Evolutionary conservation across 2,329 filamentous ascomycete species (phyloP).

Genomic region (Neofusicoccum umdonicola): DNA sequence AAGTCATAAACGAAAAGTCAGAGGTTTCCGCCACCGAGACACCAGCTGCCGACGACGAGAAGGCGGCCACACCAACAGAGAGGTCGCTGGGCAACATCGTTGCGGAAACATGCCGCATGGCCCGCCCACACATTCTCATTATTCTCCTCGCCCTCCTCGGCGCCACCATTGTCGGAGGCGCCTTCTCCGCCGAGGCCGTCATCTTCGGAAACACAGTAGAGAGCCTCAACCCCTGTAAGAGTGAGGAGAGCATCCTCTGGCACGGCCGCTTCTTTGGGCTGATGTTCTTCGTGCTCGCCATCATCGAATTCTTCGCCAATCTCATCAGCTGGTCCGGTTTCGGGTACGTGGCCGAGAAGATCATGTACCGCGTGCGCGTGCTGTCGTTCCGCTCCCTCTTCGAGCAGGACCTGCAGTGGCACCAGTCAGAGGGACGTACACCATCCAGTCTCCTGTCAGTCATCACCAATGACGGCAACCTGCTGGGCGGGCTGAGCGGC

Average conservation of each 20-base stretch:
- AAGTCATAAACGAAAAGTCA: constrained; percentile 20
- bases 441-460: constrained; percentile 63
- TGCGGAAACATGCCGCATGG: not conserved
- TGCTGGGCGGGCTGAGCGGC: constrained; percentile 66
- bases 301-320: constrained; percentile 62
- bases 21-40: not conserved
- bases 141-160: constrained; percentile 51
- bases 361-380: constrained; percentile 63
- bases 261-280: constrained; percentile 55
- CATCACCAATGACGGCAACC: constrained; percentile 67
- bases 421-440: constrained; percentile 62
- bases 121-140: constrained; percentile 44
- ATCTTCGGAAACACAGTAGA: constrained; percentile 62
- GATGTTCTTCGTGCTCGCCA: constrained; percentile 60
- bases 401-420: constrained; percentile 68
- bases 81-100: constrained; percentile 22
- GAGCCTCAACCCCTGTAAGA: constrained; percentile 55
- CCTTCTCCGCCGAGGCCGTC: constrained; percentile 57
- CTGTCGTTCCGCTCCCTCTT: constrained; percentile 64
- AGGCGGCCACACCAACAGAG: not conserved
- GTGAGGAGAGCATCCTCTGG: constrained; percentile 47
- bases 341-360: constrained; percentile 60
- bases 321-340: constrained; percentile 58
- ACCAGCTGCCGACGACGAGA: not conserved
- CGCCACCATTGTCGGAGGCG: constrained; percentile 54